Percentiles rank a stretch among this genome's conserved stretches.
Conservation (phyloP, 352 stramenopile genomes). For the Phytophthora ramorum region DNA sequence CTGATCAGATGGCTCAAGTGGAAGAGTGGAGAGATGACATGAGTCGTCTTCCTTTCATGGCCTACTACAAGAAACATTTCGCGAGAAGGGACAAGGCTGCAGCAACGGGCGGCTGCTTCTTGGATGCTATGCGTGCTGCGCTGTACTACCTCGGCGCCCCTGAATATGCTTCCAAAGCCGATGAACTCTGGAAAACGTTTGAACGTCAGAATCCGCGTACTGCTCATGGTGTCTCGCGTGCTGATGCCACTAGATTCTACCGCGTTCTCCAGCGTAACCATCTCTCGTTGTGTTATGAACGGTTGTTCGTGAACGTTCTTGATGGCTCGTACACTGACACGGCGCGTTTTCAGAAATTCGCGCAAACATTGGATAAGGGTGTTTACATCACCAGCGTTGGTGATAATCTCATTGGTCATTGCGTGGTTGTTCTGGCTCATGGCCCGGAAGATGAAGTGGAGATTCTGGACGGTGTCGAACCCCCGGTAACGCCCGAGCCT, state of each 20-base stretch:
- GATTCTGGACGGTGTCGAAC: background rate
- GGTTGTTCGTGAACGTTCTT: background rate
- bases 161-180: background rate
- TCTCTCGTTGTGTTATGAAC: background rate
- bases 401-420: background rate
- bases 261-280: background rate
- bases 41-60: background rate
- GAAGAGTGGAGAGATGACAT: background rate
- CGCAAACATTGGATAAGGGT: background rate
- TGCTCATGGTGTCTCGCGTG: background rate
- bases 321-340: background rate
- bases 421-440: conserved; percentile 1
- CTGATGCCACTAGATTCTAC: background rate
- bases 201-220: background rate
- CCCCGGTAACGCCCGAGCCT: background rate
- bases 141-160: background rate
- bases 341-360: background rate
- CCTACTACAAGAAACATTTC: conserved; percentile 4
- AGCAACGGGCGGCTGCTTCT: background rate
- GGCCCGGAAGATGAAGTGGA: background rate
- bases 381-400: conserved; percentile 1
- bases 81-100: background rate
- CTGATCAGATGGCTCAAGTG: background rate
- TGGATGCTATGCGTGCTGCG: background rate
- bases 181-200: background rate